Base-by-base conservation (phyloP, 805 yeast genomes). In the Metschnikowia rubicola region DNA sequence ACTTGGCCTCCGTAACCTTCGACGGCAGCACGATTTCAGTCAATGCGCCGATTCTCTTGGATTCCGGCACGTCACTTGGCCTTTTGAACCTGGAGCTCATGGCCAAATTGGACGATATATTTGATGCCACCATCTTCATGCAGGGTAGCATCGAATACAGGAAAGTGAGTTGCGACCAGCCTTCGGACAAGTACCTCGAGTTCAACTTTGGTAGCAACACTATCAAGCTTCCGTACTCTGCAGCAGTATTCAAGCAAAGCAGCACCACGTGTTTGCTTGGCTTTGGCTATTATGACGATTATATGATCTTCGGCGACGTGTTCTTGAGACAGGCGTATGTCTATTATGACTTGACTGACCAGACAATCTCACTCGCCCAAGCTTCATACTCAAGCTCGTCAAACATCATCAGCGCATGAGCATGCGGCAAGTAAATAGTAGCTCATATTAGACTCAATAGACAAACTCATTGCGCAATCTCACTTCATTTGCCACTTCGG, bases 301-400 rank as follows among this genome's bases (percentile, higher is more conserved):
- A 28, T 31, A 31, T 19, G 30, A 48, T 51, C 30, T 47, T 48
- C 43, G 59, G 60, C 3, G 56, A 53, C 17, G 50, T 48, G 28
- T 53, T 57, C 43, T 50, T 53, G 49, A 46, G 60, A 41, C 38
- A 48, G 32, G 59, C 58, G 3, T 55, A 57, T 43, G 52, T 47
- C 10, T 47, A 52, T 48, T 55, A 46, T 35, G 56, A 55, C 39
- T 45, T 55, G 12, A 46, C 50, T 10, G 56, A 50, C 46, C 37
- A 38, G 36, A 44, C 43, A 12, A 47, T 53, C 28, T 41, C 53
- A 1, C 43, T 54, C 19, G 58, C 50, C 10, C 49, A 47, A 44
- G 40, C 40, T 1, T 30, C 40, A 9, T 29, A 19, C 30, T 17
- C 38, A n/a, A 19, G 19, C 8, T 36, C 38, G 28, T 36, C 38